A percentile compares a stretch with the other conserved stretches of the same genome.
phyloP scores from a whole-genome alignment of 306 rosid genomes.

The Vigna hirtella region DNA sequence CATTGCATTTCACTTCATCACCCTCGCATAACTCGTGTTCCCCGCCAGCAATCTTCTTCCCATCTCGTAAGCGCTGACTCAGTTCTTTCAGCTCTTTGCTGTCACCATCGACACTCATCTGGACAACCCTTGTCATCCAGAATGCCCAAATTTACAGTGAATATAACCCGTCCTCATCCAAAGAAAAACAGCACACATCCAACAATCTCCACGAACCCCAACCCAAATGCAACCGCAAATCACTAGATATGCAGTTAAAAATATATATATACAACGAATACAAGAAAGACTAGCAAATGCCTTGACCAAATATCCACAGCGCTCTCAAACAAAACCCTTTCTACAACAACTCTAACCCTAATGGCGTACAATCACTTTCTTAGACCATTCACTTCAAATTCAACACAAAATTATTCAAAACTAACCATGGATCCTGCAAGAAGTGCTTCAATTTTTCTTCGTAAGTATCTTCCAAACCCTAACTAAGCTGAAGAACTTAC shows the following conservation, averaged over 20 bases:
- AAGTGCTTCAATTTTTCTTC: background rate
- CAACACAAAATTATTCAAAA: slow-evolving; percentile 3
- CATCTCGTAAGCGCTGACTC: slow-evolving; percentile 48
- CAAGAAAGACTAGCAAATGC: slow-evolving; percentile 9
- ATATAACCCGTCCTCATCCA: slow-evolving; percentile 54
- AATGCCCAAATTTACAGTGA: slow-evolving; percentile 50
- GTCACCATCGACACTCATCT: slow-evolving; percentile 63
- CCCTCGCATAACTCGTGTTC: slow-evolving; percentile 47
- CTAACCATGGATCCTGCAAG: slow-evolving; percentile 28
- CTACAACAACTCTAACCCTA: slow-evolving; percentile 43
- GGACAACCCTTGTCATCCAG: slow-evolving; percentile 60
- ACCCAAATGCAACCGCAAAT: slow-evolving; percentile 49
- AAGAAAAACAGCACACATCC: slow-evolving; percentile 44
- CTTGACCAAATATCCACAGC: slow-evolving; percentile 33
- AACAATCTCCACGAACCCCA: slow-evolving; percentile 42
- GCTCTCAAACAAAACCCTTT: slow-evolving; percentile 46
- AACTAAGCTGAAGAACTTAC: slow-evolving; percentile 39
- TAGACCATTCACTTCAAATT: slow-evolving; percentile 24
- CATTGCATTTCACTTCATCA: slow-evolving; percentile 59
- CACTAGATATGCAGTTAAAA: slow-evolving; percentile 35
- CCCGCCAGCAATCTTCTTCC: slow-evolving; percentile 47
- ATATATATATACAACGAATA: slow-evolving; percentile 35
- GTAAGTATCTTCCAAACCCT: slow-evolving; percentile 51
- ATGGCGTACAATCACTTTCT: slow-evolving; percentile 30
- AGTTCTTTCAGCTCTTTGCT: slow-evolving; percentile 53